These are phyloP conservation scores for Penicillium maclennaniae DNA, from an alignment of 495 filamentous ascomycete genomes.

Conservation along the genomic window DNA sequence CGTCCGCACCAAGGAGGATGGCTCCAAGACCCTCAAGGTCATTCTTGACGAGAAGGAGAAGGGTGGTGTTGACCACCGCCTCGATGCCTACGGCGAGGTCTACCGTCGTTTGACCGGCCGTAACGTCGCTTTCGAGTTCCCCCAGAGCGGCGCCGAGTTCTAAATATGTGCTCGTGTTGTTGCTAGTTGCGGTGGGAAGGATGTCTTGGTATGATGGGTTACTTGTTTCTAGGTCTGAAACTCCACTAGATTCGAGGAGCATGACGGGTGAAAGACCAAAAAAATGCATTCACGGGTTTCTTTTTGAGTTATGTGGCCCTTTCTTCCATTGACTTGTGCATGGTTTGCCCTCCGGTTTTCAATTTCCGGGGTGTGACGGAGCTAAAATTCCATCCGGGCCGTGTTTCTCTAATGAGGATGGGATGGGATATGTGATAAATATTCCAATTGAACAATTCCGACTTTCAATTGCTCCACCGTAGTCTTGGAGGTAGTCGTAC, in stretches of 20 bases:
- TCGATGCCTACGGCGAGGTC: slow-evolving; percentile 98
- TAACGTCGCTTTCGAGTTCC: slow-evolving; percentile 95
- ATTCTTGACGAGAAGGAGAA: slow-evolving; percentile 99
- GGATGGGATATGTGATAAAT: slow-evolving; percentile 31
- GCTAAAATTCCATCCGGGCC: slow-evolving; percentile 24
- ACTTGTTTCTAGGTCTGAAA: slow-evolving; percentile 30
- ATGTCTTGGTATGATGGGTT: slow-evolving; percentile 22
- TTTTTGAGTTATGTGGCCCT: slow-evolving; percentile 28
- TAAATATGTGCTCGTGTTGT: slow-evolving; percentile 46
- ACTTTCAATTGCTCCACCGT: slow-evolving; percentile 13
- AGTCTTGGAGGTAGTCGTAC: background rate
- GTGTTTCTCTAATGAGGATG: slow-evolving; percentile 32
- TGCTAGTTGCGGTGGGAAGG: slow-evolving; percentile 16
- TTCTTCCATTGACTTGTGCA: slow-evolving; percentile 20
- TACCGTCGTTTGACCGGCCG: slow-evolving; percentile 95
- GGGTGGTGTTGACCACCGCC: slow-evolving; percentile 94
- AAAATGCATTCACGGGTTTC: slow-evolving; percentile 34
- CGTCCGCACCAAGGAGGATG: slow-evolving; percentile 92
- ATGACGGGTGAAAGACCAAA: slow-evolving; percentile 33
- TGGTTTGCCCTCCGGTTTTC: slow-evolving; percentile 19
- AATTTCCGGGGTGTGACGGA: slow-evolving; percentile 20
- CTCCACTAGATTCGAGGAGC: slow-evolving; percentile 31
- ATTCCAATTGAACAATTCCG: slow-evolving; percentile 29
- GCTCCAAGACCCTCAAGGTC: slow-evolving; percentile 95
- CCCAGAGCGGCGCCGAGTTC: slow-evolving; percentile 77